Base-by-base conservation (phyloP, 1,284 basidiomycete genomes). In the Anthracocystis panici-leucophaei region DNA sequence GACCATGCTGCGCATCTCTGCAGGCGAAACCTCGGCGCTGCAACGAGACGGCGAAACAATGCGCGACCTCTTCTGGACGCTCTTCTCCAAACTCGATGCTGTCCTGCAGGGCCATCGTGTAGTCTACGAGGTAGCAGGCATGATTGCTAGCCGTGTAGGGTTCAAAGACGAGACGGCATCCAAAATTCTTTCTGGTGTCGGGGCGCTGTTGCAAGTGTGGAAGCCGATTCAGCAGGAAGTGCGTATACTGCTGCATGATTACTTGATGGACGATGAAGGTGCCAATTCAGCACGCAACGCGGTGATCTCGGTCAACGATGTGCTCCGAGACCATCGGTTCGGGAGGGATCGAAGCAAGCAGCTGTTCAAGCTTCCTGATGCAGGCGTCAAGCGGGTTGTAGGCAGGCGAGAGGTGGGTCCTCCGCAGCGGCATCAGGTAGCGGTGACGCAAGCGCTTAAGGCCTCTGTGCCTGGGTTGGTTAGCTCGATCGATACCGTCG, bases 31-130 rank as follows among this genome's bases (percentile, higher is more conserved):
- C 0, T 74, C 70, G 20, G 78, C 78, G 35, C 66, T 83, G 57
- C 75, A 79, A 50, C 65, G 76, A 12, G 82, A 84, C 35, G 69
- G 71, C 27, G 83, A 85, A 62, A 82, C 79, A 53, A 82, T 85
- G 80, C 89, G 89, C 67, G 97, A 99, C 86, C 88, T 99, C 40
- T 98, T 99, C 86, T 99, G 96, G 95, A 98, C 97, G 5, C 86
- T 97, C 18, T 99, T 94, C 84, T 97, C 95, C 6, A 99, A 99
- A 86, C 86, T 99, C 57, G 92, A 95, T 80, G 97, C 97, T 21
- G 92, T 98, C n/a, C 89, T 93, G 38, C 95, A 99, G 85, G 93
- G 95, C 10, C 88, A 98, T 76, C 88, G 95, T 51, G 92, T 97
- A 2, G 89, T 97, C 1, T 95, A 92, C 81, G 97, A 99, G 85